Conservation (phyloP, 345 rosid genomes). For the Dipteronia sinensis region DNA sequence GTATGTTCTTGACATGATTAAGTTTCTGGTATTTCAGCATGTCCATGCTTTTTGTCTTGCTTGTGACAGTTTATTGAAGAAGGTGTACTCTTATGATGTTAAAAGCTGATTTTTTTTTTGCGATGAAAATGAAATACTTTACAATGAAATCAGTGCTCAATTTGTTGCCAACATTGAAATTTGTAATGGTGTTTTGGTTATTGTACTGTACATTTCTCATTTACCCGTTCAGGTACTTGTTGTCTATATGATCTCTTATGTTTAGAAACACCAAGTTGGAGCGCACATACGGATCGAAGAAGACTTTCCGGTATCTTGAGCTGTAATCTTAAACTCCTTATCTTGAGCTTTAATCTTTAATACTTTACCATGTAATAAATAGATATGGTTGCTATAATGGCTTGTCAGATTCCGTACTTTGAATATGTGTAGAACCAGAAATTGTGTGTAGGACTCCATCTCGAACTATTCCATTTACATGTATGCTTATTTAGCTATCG, state of each 20-base stretch:
- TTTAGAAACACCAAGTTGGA: constrained; percentile 42
- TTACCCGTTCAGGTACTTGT: constrained; percentile 47
- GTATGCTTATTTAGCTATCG: background rate
- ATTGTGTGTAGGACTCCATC: background rate
- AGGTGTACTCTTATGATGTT: no score
- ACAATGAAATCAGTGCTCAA: background rate
- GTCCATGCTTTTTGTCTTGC: no score
- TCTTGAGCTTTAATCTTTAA: background rate
- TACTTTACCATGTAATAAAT: background rate
- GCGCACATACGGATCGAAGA: constrained; percentile 29
- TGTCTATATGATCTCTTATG: constrained; percentile 61
- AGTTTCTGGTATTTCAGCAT: no score
- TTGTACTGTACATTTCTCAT: constrained; percentile 12
- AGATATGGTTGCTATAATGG: background rate
- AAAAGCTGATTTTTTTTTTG: no score
- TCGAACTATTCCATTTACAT: background rate
- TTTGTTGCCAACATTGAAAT: background rate
- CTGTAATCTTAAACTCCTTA: constrained; percentile 17
- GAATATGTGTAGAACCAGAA: background rate
- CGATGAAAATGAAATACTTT: background rate
- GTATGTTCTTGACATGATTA: no score
- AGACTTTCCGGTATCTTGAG: constrained; percentile 48
- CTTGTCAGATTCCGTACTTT: background rate
- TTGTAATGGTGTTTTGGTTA: background rate
- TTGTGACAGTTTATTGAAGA: no score